phyloP scores from a whole-genome alignment of 805 yeast species.

The Yamadazyma kitorensis region DNA sequence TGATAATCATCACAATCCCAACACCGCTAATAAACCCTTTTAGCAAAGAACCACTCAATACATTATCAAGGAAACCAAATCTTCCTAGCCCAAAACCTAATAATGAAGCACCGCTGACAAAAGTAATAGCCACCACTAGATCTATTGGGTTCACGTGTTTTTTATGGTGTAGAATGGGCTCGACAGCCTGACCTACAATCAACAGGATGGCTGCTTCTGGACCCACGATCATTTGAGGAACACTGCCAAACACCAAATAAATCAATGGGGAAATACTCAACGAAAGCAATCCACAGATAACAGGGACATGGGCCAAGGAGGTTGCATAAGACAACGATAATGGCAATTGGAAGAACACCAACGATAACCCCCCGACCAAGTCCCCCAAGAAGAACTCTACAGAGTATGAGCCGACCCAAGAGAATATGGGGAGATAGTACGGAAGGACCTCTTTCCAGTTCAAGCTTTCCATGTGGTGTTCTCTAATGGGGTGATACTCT shows the following conservation, averaged over 20 bases:
- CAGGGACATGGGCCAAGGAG: slow-evolving; percentile 43
- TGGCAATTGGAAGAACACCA: slow-evolving; percentile 92
- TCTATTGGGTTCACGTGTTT: slow-evolving; percentile 42
- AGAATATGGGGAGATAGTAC: slow-evolving; percentile 64
- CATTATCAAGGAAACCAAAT: slow-evolving; percentile 65
- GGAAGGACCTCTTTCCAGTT: slow-evolving; percentile 41
- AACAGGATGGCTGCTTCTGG: slow-evolving; percentile 46
- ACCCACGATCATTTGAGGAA: slow-evolving; percentile 47
- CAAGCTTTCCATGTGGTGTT: slow-evolving; percentile 19
- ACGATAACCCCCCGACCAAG: slow-evolving; percentile 75
- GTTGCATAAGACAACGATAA: slow-evolving; percentile 51
- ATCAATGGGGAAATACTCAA: slow-evolving; percentile 39
- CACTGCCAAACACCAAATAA: slow-evolving; percentile 41
- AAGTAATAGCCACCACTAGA: slow-evolving; percentile 65
- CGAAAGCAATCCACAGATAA: slow-evolving; percentile 37
- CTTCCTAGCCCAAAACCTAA: slow-evolving; percentile 76
- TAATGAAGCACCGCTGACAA: slow-evolving; percentile 70
- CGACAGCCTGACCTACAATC: slow-evolving; percentile 46
- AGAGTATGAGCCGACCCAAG: slow-evolving; percentile 62
- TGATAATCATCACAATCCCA: slow-evolving; percentile 47
- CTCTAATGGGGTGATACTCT: slow-evolving; percentile 22
- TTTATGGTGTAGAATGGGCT: slow-evolving; percentile 39
- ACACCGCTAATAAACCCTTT: slow-evolving; percentile 46
- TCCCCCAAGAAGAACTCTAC: slow-evolving; percentile 51
- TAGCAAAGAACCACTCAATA: slow-evolving; percentile 36